Percentiles rank a stretch among this genome's conserved stretches.
Conservation (phyloP, 495 filamentous ascomycete species). For the Penicillium pancosmium region DNA sequence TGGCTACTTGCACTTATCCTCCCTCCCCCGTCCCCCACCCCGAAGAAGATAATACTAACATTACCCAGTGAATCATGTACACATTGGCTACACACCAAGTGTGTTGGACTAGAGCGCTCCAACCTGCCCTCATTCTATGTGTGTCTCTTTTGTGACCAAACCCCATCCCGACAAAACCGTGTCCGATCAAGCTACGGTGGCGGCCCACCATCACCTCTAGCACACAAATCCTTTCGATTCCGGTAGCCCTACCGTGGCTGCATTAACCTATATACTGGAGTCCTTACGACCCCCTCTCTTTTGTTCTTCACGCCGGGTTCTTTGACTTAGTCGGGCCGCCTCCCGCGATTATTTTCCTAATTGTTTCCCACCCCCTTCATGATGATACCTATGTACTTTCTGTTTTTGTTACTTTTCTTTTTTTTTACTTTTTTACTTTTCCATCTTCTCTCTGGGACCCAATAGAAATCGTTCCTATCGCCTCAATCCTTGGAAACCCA, state of each 20-base stretch:
- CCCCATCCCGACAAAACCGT: slow-evolving; percentile 67
- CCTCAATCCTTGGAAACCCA: slow-evolving; percentile 7
- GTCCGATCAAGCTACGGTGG: slow-evolving; percentile 56
- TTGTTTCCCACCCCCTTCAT: slow-evolving; percentile 15
- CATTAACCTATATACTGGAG: slow-evolving; percentile 15
- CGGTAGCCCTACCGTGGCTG: slow-evolving; percentile 29
- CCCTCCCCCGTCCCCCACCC: neutral
- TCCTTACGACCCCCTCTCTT: slow-evolving; percentile 30
- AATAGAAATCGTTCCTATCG: slow-evolving; percentile 11
- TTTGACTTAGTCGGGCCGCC: slow-evolving; percentile 28
- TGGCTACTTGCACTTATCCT: neutral
- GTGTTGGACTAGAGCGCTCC: slow-evolving; percentile 67
- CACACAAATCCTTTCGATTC: slow-evolving; percentile 65
- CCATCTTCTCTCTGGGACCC: neutral
- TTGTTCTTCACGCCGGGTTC: slow-evolving; percentile 10
- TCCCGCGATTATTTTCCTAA: slow-evolving; percentile 25
- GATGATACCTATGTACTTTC: slow-evolving; percentile 43
- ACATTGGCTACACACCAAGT: slow-evolving; percentile 81
- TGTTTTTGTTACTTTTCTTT: slow-evolving; percentile 7
- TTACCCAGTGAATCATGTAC: slow-evolving; percentile 75
- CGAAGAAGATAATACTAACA: slow-evolving; percentile 12
- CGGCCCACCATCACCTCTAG: slow-evolving; percentile 59
- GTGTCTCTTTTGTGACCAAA: slow-evolving; percentile 78
- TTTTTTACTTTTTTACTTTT: slow-evolving; percentile 12
- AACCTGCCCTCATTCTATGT: slow-evolving; percentile 76